phyloP scores from a whole-genome alignment of 2,329 filamentous ascomycete genomes.

The Fusarium verticillioides region DNA sequence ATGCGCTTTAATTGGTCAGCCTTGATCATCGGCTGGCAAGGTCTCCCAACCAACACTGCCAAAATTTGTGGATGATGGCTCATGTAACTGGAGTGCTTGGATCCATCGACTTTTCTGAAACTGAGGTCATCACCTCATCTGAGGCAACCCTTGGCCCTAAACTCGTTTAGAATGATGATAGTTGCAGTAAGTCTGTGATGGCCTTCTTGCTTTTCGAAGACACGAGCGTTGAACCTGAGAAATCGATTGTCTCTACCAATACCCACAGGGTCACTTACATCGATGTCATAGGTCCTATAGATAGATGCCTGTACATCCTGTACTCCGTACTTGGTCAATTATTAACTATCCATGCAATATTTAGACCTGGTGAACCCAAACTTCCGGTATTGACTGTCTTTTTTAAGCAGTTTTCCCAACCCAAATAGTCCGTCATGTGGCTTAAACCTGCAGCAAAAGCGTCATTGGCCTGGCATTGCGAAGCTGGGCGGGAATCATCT shows the following conservation, averaged over 20 bases:
- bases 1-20: neutral
- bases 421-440: slow-evolving; percentile 2
- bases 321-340: neutral
- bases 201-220: neutral
- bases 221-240: neutral
- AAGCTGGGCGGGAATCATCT: neutral
- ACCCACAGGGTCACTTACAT: neutral
- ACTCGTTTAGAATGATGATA: neutral
- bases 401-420: neutral
- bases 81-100: slow-evolving; percentile 20
- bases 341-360: neutral
- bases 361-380: neutral
- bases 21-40: slow-evolving; percentile 1
- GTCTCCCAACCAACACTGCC: slow-evolving; percentile 24
- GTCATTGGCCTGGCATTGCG: slow-evolving; percentile 25
- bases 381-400: neutral
- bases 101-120: slow-evolving; percentile 5
- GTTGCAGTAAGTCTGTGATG: neutral
- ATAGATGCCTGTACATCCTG: neutral
- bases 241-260: neutral
- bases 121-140: slow-evolving; percentile 11
- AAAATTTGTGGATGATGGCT: slow-evolving; percentile 9
- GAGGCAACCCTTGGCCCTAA: neutral
- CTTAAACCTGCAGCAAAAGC: slow-evolving; percentile 18
- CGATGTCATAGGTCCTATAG: neutral